These are phyloP conservation scores for Hirsutella thompsonii DNA, from an alignment of 2,329 filamentous ascomycete genomes.

Conservation along the genomic window DNA sequence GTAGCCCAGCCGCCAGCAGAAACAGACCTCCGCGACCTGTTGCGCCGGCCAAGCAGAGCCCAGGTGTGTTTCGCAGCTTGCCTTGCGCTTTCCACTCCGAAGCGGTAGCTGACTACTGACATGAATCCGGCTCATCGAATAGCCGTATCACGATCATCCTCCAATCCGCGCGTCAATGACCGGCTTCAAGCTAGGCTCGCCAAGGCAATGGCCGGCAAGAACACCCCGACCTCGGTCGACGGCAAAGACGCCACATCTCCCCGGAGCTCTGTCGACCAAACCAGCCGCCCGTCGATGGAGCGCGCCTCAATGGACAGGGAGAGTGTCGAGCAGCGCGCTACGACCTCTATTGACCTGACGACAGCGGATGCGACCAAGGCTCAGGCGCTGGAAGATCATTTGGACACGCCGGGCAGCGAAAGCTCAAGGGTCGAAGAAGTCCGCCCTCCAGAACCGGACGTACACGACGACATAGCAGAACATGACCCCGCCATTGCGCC, in stretches of 20 bases:
- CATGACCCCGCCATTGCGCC: background rate
- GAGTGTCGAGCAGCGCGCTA: slow-evolving; percentile 8
- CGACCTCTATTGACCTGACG: slow-evolving; percentile 3
- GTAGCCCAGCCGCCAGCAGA: background rate
- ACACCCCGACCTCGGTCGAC: slow-evolving; percentile 22
- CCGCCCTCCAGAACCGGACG: too few species aligned
- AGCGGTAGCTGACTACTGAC: background rate
- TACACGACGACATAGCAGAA: too few species aligned
- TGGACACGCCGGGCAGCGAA: background rate
- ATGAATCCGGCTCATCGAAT: slow-evolving; percentile 1
- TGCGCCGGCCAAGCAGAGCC: slow-evolving; percentile 16
- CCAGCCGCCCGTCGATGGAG: slow-evolving; percentile 14
- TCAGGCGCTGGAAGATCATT: background rate
- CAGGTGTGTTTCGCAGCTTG: slow-evolving; percentile 7
- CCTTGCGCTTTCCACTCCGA: background rate
- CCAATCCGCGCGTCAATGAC: slow-evolving; percentile 55
- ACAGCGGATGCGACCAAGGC: background rate
- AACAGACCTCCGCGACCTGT: background rate
- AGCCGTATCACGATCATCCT: slow-evolving; percentile 49
- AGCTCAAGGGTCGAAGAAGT: too few species aligned
- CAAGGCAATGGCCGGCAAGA: slow-evolving; percentile 69
- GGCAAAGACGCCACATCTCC: slow-evolving; percentile 26
- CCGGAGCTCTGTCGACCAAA: slow-evolving; percentile 22
- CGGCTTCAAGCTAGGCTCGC: slow-evolving; percentile 82
- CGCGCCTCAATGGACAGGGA: slow-evolving; percentile 16